Base-by-base conservation (phyloP, 495 filamentous ascomycete genomes). In the Xylaria intraflava region DNA sequence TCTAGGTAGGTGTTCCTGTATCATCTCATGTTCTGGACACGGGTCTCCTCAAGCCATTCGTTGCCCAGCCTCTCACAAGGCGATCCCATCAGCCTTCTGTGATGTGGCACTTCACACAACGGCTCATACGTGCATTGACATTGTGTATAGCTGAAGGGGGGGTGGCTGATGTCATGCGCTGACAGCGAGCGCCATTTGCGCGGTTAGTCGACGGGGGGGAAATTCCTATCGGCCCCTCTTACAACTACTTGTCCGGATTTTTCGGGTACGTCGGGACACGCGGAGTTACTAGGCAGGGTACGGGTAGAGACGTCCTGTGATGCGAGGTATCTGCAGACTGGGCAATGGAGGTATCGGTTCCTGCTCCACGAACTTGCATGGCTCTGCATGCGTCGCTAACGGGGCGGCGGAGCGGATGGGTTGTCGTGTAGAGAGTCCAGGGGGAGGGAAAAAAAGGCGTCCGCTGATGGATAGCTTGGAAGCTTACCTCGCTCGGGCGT, bases 311-410 rank as follows among this genome's bases (percentile, higher is more conserved):
- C 27, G 49, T 51, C 40, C 49, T 51, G 49, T 51, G 49, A 51
- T 40, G 49, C 40, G 29, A 51, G 49, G 19, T 51, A 14, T 35
- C 49, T 51, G 49, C 49, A 51, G 38, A 31, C 14, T 42, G 44
- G 39, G 49, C 26, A 35, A 38, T 31, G 36, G 11, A 30, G 36
- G 12, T 12, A 44, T 16, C 24, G 20, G 10, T 11, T 30, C 12
- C 16, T n/a, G 9, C 3, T 41, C 39, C 11, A 51, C 24, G 27
- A 26, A 43, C 6, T 20, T 27, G 31, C 31, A 35, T 35, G 31
- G 9, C n/a, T n/a, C n/a, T n/a, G 11, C 38, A 42, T 31, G 36
- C 48, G 31, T 29, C 9, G 38, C 48, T 31, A 11, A 36, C 17
- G 29, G 40, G 38, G 30, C 41, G 19, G 41, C 22, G n/a, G 29